Percentiles rank a stretch among this genome's conserved stretches.
phyloP scores from a whole-genome alignment of 1,284 basidiomycete genomes.

The Cutaneotrichosporon cavernicola region DNA sequence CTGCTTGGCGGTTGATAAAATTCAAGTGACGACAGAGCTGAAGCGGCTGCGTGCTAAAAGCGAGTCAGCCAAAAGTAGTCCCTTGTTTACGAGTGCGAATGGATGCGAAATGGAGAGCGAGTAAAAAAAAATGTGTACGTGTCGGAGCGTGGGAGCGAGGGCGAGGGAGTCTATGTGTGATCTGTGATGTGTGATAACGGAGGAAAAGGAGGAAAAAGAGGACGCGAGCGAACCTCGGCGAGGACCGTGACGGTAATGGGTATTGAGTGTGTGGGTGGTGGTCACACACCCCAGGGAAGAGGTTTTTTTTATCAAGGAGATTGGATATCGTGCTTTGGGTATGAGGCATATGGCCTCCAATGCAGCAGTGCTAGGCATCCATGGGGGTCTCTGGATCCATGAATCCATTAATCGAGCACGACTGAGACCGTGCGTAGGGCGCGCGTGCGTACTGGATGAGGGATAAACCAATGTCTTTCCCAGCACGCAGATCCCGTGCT shows the following conservation, averaged over 20 bases:
- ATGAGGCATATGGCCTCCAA: neutral
- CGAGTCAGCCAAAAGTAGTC: neutral
- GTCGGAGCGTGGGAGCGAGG: neutral
- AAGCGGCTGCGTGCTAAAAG: neutral
- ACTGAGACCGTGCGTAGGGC: neutral
- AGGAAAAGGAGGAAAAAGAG: constrained; percentile 3
- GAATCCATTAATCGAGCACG: neutral
- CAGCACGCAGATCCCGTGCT: neutral
- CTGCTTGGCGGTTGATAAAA: neutral
- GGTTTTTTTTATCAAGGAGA: neutral
- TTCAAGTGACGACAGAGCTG: neutral
- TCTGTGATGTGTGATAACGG: neutral
- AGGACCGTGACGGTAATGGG: neutral
- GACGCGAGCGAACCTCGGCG: neutral
- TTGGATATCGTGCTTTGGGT: neutral
- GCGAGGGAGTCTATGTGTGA: neutral
- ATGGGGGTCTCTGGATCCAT: too few species aligned
- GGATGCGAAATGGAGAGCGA: neutral
- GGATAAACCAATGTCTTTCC: neutral
- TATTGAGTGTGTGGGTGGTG: neutral
- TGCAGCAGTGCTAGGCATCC: too few species aligned
- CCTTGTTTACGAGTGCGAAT: neutral
- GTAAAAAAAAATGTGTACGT: neutral
- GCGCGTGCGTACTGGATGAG: neutral
- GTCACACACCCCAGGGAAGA: neutral